Evolutionary conservation across 257 asterid species (phyloP).

Genomic region (Echium plantagineum): DNA sequence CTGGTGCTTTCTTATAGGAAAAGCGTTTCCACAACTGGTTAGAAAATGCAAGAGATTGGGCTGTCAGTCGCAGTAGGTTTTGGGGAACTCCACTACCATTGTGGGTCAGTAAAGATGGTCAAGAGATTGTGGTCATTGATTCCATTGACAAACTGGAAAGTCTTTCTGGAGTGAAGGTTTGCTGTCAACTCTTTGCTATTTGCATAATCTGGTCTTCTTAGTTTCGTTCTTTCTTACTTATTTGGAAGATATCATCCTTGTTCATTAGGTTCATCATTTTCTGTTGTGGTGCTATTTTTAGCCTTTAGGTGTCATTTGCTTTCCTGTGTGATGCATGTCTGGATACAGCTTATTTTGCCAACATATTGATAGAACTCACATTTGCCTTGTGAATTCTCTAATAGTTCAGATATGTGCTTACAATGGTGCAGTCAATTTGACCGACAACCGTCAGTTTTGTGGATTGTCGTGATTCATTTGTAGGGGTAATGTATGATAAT

Average conservation of each 20-base stretch:
- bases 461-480: neutral
- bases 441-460: neutral
- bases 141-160: constrained; percentile 72
- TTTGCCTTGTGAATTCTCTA: too few relatives aligned
- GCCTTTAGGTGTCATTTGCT: too few relatives aligned
- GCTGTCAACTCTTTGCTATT: neutral
- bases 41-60: constrained; percentile 98
- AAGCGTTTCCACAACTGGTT: constrained; percentile 98
- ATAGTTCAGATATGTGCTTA: too few relatives aligned
- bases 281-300: too few relatives aligned
- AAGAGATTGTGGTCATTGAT: constrained; percentile 76
- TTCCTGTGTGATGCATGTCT: too few relatives aligned
- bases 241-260: too few relatives aligned
- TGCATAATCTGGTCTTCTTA: too few relatives aligned
- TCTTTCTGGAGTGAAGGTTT: constrained; percentile 68
- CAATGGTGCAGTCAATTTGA: neutral
- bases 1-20: constrained; percentile 27
- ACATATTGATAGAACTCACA: too few relatives aligned
- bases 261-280: too few relatives aligned
- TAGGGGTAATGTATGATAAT: too few relatives aligned
- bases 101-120: constrained; percentile 88
- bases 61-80: constrained; percentile 95
- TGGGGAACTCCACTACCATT: constrained; percentile 99
- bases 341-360: too few relatives aligned
- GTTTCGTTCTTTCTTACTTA: too few relatives aligned